phyloP scores from a whole-genome alignment of 2,329 filamentous ascomycete genomes.

The Aschersonia sp. region DNA sequence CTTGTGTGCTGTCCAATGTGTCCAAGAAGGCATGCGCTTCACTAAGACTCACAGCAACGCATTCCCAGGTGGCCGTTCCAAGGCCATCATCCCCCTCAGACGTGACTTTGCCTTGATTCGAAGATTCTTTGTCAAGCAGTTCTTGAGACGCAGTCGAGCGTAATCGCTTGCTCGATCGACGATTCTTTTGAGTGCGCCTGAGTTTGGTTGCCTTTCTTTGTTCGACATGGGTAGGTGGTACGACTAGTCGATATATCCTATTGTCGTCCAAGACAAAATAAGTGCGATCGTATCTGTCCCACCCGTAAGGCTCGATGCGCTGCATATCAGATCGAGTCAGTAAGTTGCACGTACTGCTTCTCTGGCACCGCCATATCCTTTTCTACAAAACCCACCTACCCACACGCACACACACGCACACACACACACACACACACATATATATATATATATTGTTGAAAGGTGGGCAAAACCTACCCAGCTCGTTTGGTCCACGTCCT shows the following conservation, averaged over 20 bases:
- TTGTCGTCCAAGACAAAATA: slow-evolving; percentile 93
- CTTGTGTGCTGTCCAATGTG: slow-evolving; percentile 58
- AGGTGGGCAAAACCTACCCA: slow-evolving; percentile 48
- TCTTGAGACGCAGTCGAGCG: slow-evolving; percentile 31
- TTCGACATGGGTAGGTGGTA: slow-evolving; percentile 45
- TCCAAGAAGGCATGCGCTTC: slow-evolving; percentile 63
- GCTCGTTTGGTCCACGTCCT: slow-evolving; percentile 63
- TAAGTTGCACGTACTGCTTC: neutral
- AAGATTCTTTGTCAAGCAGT: slow-evolving; percentile 14
- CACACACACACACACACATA: too few species aligned
- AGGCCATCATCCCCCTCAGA: slow-evolving; percentile 38
- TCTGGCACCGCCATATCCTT: too few species aligned
- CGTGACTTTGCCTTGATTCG: slow-evolving; percentile 15
- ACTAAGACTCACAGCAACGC: slow-evolving; percentile 64
- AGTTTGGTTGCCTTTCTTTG: slow-evolving; percentile 54
- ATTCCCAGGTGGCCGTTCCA: slow-evolving; percentile 77
- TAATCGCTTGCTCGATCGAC: slow-evolving; percentile 58
- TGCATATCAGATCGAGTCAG: slow-evolving; percentile 13
- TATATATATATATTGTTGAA: neutral
- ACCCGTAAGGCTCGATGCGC: slow-evolving; percentile 73
- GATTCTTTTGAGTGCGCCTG: slow-evolving; percentile 32
- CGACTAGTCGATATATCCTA: slow-evolving; percentile 76
- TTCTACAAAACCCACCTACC: too few species aligned
- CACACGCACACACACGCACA: too few species aligned
- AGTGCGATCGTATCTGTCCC: slow-evolving; percentile 72